Conservation (phyloP, 129 eudicot species). For the Sambucus nigra region DNA sequence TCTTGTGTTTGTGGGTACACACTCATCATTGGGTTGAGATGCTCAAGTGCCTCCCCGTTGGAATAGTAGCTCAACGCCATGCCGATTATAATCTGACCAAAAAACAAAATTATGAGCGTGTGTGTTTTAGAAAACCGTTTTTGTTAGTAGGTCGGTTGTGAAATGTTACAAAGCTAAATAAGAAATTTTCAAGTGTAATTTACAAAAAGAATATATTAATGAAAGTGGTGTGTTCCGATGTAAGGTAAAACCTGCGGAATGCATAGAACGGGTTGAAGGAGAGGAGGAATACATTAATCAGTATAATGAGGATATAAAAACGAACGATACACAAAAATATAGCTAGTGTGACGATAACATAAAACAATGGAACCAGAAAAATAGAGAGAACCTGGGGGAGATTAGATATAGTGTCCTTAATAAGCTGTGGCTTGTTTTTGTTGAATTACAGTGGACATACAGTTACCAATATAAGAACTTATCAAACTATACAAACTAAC, state of each 20-base stretch:
- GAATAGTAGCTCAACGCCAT: conserved; percentile 24
- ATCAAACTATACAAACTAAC: conserved; percentile 1
- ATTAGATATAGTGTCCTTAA: background rate
- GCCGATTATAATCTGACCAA: background rate
- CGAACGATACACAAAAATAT: background rate
- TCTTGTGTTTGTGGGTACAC: conserved; percentile 2
- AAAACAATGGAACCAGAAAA: background rate
- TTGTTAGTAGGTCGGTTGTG: too few species aligned
- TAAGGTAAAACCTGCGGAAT: too few species aligned
- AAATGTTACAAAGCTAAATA: too few species aligned
- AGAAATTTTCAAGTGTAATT: too few species aligned
- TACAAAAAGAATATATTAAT: too few species aligned
- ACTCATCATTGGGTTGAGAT: conserved; percentile 7
- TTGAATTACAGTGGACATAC: background rate
- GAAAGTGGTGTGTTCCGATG: too few species aligned
- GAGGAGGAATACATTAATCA: too few species aligned
- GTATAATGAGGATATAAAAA: too few species aligned
- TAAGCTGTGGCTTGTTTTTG: background rate
- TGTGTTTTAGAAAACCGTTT: background rate
- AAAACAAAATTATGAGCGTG: background rate
- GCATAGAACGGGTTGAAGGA: too few species aligned
- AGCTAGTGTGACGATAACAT: background rate
- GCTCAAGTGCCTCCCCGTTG: conserved; percentile 25
- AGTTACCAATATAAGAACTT: background rate
- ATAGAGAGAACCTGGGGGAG: background rate